A percentile compares a stretch with the other conserved stretches of the same genome.
Evolutionary conservation across 164 flowering plant genomes (phyloP).

Genomic region (Magnolia officinalis): DNA sequence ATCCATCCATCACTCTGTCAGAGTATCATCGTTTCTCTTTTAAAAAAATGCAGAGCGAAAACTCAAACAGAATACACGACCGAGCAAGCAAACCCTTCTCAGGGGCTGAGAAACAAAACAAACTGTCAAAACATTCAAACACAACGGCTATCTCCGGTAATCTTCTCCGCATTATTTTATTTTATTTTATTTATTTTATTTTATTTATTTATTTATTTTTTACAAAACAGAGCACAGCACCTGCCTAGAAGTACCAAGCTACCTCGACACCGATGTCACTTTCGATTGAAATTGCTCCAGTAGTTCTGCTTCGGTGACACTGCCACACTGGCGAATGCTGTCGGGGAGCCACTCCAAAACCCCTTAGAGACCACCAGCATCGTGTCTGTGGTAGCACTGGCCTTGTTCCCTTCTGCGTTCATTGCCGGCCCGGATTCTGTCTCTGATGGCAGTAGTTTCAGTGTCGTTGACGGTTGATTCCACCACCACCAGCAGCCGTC

Average conservation of each 20-base stretch:
- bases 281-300: conserved; percentile 71
- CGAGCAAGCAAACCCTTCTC: conserved; percentile 31
- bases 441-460: conserved; percentile 80
- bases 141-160: conserved; percentile 20
- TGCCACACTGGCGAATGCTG: conserved; percentile 71
- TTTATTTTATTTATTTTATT: no score
- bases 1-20: no score
- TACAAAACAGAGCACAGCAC: conserved; percentile 59
- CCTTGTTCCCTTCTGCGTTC: conserved; percentile 27
- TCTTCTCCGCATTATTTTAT: conserved; percentile 49
- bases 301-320: conserved; percentile 63
- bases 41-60: neutral
- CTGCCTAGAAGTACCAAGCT: conserved; percentile 83
- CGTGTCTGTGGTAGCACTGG: conserved; percentile 6
- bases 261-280: conserved; percentile 75
- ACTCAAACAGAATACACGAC: neutral
- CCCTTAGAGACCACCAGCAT: conserved; percentile 40
- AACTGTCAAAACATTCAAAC: neutral
- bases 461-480: neutral
- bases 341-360: conserved; percentile 40
- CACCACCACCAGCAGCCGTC: conserved; percentile 22
- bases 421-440: conserved; percentile 65
- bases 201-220: no score
- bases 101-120: conserved; percentile 55
- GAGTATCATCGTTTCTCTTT: no score